Percentiles rank a stretch among this genome's conserved stretches.
These are phyloP conservation scores for Ceratopteris richardii DNA, from an alignment of 75 land plant species.

Conservation along the genomic window DNA sequence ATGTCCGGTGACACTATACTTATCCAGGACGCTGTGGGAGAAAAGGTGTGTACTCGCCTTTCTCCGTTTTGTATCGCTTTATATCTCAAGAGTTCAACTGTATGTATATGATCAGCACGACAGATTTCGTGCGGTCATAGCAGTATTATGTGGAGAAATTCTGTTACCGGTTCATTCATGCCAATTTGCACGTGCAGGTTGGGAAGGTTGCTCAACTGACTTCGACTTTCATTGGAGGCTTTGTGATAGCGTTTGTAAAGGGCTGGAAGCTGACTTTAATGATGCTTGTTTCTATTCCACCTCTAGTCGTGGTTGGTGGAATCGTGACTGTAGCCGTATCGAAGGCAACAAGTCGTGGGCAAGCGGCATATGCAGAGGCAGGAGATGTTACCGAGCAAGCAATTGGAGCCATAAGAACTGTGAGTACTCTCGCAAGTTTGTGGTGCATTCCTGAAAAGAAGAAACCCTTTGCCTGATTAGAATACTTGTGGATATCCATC, in stretches of 20 bases:
- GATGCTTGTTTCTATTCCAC: slow-evolving; percentile 51
- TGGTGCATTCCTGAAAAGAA: no score
- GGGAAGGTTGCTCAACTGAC: slow-evolving; percentile 58
- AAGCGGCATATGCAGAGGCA: slow-evolving; percentile 52
- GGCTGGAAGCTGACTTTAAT: slow-evolving; percentile 82
- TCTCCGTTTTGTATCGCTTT: not conserved
- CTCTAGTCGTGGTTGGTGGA: slow-evolving; percentile 40
- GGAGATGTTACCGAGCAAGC: slow-evolving; percentile 65
- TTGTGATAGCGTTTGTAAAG: slow-evolving; percentile 53
- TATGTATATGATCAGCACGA: no score
- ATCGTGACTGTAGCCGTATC: slow-evolving; percentile 31
- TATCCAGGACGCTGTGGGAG: slow-evolving; percentile 93
- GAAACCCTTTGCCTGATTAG: no score
- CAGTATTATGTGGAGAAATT: no score
- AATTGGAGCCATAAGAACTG: slow-evolving; percentile 58
- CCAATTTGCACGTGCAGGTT: no score
- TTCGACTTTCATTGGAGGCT: slow-evolving; percentile 62
- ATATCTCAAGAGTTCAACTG: no score
- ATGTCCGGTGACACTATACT: slow-evolving; percentile 88
- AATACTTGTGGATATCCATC: no score
- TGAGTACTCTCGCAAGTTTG: no score
- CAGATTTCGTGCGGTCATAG: no score
- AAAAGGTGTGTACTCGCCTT: slow-evolving; percentile 70
- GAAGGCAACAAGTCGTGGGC: slow-evolving; percentile 33
- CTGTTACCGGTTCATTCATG: no score